A percentile compares a stretch with the other conserved stretches of the same genome.
Evolutionary conservation across 345 rosid species (phyloP).

Genomic region (Ailanthus altissimus): DNA sequence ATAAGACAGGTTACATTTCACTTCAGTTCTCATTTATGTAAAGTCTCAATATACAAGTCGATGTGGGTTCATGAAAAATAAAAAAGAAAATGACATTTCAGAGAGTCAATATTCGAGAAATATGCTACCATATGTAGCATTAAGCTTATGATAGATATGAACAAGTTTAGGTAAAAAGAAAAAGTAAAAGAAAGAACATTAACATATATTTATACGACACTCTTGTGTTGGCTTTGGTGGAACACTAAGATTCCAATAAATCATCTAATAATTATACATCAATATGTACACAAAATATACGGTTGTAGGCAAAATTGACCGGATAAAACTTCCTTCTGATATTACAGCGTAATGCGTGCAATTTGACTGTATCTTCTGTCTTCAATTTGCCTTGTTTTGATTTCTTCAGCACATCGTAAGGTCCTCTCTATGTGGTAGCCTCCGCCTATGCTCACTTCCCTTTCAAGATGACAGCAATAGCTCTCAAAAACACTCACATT

Average conservation of each 20-base stretch:
- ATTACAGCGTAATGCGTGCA: constrained; percentile 64
- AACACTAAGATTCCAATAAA: constrained; percentile 15
- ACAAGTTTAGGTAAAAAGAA: too few species aligned
- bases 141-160: not conserved
- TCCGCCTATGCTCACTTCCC: constrained; percentile 88
- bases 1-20: not conserved
- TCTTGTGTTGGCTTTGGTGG: not conserved
- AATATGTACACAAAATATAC: constrained; percentile 26
- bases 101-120: not conserved
- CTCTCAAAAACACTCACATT: constrained; percentile 91
- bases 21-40: not conserved
- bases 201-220: constrained; percentile 7
- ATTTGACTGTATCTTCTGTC: constrained; percentile 48
- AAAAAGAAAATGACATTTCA: too few species aligned
- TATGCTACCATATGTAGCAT: not conserved
- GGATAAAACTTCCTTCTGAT: not conserved
- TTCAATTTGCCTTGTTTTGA: constrained; percentile 59
- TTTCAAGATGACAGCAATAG: constrained; percentile 81
- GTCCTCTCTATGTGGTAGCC: constrained; percentile 88
- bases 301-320: constrained; percentile 6
- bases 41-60: not conserved
- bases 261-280: constrained; percentile 3
- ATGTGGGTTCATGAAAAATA: not conserved
- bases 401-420: constrained; percentile 79
- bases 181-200: too few species aligned